Evolutionary conservation across 2,329 filamentous ascomycete species (phyloP), one percentile per base, ranked within the genome.

Genomic region (Sporothrix globosa): DNA sequence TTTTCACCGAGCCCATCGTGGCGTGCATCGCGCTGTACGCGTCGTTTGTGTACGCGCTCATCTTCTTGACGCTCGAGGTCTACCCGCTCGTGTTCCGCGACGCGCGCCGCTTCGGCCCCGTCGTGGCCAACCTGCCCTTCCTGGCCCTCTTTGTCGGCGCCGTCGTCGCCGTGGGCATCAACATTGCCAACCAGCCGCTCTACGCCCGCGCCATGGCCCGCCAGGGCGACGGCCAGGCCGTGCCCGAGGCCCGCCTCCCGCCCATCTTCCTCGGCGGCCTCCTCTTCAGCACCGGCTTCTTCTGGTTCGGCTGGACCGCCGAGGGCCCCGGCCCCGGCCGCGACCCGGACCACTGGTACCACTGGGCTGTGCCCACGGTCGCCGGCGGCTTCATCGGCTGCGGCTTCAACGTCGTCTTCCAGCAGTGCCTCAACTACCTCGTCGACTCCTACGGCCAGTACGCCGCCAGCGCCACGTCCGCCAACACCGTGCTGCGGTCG

Each of bases 1-100:
- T 91, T 58, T 67, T 87, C 69, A 88, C 85, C 53, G 92, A 96
- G 76, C 89, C 90, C 61, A 91, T 95, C 65, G 91, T 94, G 67
- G 74, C 52, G 71, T 75, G 11, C 69, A 72, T 50, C 70, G 77
- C 6, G 73, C 77, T n/a, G 1, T 87, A 87, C 71, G 82, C 86
- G 67, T 85, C 85, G 10, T 78, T 88, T 44, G 79, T 84, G 0
- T 89, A 87, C 73, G 86, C 86, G 1, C 83, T 86, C 53, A 74
- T 88, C 0, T 89, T 87, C 75, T 82, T 80, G 0, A 77, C 87
- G n/a, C 83, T 88, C 74, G 86, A 86, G 1, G 87, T 85, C 1
- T 85, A 88, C 69, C 81, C 83, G 0, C 76, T 82, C 1, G 85
- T 88, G 0, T 88, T 85, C 72, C 76, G 82, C 41, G 76, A 80